Base-by-base conservation (phyloP, 805 yeast species). In the Candida ulmi region DNA sequence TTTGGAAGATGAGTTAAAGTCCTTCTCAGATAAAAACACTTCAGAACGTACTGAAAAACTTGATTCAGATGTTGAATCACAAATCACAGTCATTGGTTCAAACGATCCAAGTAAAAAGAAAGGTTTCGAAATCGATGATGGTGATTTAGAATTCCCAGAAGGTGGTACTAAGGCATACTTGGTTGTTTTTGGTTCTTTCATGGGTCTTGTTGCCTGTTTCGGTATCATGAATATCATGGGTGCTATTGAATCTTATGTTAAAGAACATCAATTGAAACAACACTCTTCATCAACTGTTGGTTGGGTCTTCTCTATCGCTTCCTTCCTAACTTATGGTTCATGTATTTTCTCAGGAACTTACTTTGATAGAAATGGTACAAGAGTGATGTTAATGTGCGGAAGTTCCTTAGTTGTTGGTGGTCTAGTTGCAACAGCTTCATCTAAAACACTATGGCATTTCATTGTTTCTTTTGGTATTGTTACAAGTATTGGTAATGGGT, bases 191-290 rank as follows among this genome's bases (percentile, higher is more conserved):
- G 86, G 85, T 3, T 65, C 75, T 2, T 76, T 76, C 45, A 55
- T 73, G 40, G 84, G 84, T 0, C 62, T 73, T 12, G 58, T 71
- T 6, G 72, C 75, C 3, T 68, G 68, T 19, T 69, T 76, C 39
- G 86, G 87, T 0, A 55, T 76, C 38, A 60, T 76, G 51, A 79
- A 78, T 48, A 60, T 80, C 1, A 66, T 74, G 29, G 85, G 86
- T 41, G 81, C 80, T 2, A 67, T 80, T 27, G 79, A 80, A 54
- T 69, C 82, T 0, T 76, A 78, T 45, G 68, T 80, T 5, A 64
- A 74, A 2, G 57, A 60, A 3, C 71, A 79, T 54, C 84, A 79
- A 51, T 58, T 79, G 44, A 61, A 61, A 2, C 47, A 65, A 36
- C 60, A 63, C 2, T 55, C 69, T 12, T 60, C 74, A 3, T 66